Conservation (phyloP, 805 yeast species). For the Cyberlindnera maritima region DNA sequence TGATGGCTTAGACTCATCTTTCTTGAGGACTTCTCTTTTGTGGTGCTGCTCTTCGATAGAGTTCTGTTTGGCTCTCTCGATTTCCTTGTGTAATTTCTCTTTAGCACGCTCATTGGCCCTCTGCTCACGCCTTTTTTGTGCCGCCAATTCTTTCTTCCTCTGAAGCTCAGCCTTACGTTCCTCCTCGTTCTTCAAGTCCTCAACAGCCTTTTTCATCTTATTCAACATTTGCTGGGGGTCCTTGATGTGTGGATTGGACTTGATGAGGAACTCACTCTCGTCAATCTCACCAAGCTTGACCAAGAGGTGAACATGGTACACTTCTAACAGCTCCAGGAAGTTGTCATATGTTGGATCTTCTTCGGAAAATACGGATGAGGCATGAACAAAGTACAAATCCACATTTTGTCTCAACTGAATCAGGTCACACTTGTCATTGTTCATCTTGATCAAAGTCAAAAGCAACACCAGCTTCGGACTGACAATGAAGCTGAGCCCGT, state of each 20-base stretch:
- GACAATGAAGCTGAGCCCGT: slow-evolving; percentile 7
- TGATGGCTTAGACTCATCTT: neutral
- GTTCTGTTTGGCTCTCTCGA: slow-evolving; percentile 12
- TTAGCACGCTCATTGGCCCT: slow-evolving; percentile 10
- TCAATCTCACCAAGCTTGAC: slow-evolving; percentile 20
- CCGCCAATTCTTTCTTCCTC: slow-evolving; percentile 12
- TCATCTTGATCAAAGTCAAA: slow-evolving; percentile 25
- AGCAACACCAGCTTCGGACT: slow-evolving; percentile 23
- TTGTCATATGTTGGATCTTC: slow-evolving; percentile 5
- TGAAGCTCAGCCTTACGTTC: slow-evolving; percentile 10
- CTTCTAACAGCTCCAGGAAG: slow-evolving; percentile 23
- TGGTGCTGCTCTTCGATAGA: slow-evolving; percentile 8
- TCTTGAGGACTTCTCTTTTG: slow-evolving; percentile 1
- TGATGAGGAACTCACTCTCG: slow-evolving; percentile 24
- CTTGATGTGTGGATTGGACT: slow-evolving; percentile 17
- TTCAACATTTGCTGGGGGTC: slow-evolving; percentile 15
- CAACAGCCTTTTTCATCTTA: slow-evolving; percentile 11
- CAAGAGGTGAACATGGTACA: slow-evolving; percentile 23
- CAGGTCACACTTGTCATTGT: slow-evolving; percentile 19
- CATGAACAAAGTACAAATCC: slow-evolving; percentile 22
- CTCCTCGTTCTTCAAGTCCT: slow-evolving; percentile 13
- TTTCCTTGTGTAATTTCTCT: slow-evolving; percentile 8
- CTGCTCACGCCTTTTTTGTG: slow-evolving; percentile 17
- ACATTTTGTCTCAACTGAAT: slow-evolving; percentile 16
- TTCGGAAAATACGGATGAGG: slow-evolving; percentile 6